phyloP scores from a whole-genome alignment of 768 basidiomycete genomes.

The Xanthoconium stramineum region DNA sequence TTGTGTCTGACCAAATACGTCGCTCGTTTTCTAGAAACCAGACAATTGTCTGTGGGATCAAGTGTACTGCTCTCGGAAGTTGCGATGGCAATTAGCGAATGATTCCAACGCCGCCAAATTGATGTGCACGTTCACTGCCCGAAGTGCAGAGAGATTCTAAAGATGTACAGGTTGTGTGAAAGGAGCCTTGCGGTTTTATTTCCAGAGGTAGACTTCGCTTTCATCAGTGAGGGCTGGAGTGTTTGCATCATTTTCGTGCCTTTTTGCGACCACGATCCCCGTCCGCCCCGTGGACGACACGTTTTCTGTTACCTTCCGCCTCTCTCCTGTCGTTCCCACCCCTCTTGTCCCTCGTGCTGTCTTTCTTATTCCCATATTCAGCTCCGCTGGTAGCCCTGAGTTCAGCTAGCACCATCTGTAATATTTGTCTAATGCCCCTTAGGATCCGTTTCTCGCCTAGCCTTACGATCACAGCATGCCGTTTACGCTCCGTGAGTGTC shows the following conservation, averaged over 20 bases:
- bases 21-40: background rate
- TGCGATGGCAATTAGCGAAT: background rate
- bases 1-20: conserved; percentile 3
- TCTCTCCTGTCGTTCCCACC: background rate
- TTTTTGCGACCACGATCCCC: conserved; percentile 17
- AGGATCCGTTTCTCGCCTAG: conserved; percentile 79
- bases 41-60: background rate
- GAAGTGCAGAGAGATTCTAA: too few relatives aligned
- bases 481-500: conserved; percentile 42
- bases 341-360: background rate
- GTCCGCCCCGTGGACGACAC: conserved; percentile 3
- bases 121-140: too few relatives aligned
- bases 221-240: background rate
- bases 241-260: conserved; percentile 11
- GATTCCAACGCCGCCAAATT: background rate
- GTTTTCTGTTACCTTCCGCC: conserved; percentile 12
- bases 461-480: conserved; percentile 68
- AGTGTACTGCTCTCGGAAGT: background rate
- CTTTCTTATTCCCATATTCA: background rate
- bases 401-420: conserved; percentile 8
- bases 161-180: background rate
- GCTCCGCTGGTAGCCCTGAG: background rate
- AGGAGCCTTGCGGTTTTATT: background rate
- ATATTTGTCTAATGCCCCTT: conserved; percentile 21
- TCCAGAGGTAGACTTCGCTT: background rate